Conservation (phyloP, 257 asterid species). For the Solanum commersonii region DNA sequence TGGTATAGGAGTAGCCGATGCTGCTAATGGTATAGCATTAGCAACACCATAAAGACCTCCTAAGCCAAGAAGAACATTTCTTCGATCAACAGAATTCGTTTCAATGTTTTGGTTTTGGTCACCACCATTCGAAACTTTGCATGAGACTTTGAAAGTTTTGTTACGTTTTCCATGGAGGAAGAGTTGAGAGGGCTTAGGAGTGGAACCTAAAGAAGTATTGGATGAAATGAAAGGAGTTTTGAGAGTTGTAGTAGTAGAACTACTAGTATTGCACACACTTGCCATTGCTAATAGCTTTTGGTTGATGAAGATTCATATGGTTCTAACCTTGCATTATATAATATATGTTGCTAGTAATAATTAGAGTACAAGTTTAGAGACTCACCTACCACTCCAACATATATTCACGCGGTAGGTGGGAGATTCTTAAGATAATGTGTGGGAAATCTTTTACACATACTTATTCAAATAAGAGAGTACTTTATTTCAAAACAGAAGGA, state of each 20-base stretch:
- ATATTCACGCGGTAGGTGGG: background rate
- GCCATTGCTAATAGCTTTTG: background rate
- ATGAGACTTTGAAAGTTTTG: background rate
- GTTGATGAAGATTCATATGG: background rate
- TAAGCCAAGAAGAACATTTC: background rate
- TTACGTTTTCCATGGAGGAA: background rate
- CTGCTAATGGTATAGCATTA: background rate
- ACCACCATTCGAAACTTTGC: background rate
- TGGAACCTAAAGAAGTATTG: background rate
- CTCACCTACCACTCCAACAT: background rate
- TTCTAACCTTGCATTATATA: background rate
- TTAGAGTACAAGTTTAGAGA: background rate
- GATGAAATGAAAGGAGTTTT: background rate
- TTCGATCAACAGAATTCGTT: background rate
- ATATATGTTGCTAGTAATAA: background rate
- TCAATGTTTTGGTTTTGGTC: background rate
- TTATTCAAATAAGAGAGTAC: background rate
- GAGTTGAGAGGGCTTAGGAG: background rate
- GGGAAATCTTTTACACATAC: background rate
- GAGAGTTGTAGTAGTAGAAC: background rate
- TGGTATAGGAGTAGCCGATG: background rate
- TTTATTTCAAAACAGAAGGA: background rate
- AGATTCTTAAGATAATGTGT: background rate
- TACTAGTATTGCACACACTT: background rate
- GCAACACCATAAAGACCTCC: background rate